Base-by-base conservation (phyloP, 176 grass and related monocot species). In the Musa troglodytarum region DNA sequence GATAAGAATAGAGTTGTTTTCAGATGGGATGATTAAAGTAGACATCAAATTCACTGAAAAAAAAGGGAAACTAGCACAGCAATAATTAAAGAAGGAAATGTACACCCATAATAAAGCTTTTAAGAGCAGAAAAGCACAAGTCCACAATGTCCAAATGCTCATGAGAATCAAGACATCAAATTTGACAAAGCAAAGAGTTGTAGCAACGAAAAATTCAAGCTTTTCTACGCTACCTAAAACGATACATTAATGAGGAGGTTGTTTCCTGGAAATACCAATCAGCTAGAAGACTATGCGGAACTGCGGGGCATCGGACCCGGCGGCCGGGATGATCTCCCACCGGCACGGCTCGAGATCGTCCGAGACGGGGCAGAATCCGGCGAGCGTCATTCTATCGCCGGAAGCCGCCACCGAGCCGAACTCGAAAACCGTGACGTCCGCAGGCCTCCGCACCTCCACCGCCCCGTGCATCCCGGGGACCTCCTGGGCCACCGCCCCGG, bases 311-410 rank as follows among this genome's bases (percentile, higher is more conserved):
- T 91, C 78, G 16, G 83, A 83, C 0, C 82, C 83, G 0, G 81
- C 13, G 12, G 83, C 85, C 34, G 93, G 81, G 13, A 92, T 81
- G 20, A 96, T 81, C 80, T 90, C 87, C 93, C 93, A 96, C 72
- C 90, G 85, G 68, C 93, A 96, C 4, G 90, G 93, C 89, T 96
- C 93, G 52, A 96, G 81, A 52, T 90, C 89, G 59, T 96, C 93
- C 0, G 90, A 96, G 10, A 96, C 87, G 9, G 93, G 89, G 54
- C 93, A 96, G 82, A 92, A 92, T 0, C 93, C 93, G 1, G 89
- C 85, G 23, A 96, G 78, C 59, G 87, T 96, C 9, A 96, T 29
- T 25, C 78, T 73, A 19, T 85, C 82, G 65, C 93, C 93, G 0
- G 90, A 84, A 25, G 84, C 85, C 81, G 68, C 82, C 74, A 81